A percentile compares a stretch with the other conserved stretches of the same genome.
phyloP scores from a whole-genome alignment of 352 stramenopile species.

The Phytophthora europaea region DNA sequence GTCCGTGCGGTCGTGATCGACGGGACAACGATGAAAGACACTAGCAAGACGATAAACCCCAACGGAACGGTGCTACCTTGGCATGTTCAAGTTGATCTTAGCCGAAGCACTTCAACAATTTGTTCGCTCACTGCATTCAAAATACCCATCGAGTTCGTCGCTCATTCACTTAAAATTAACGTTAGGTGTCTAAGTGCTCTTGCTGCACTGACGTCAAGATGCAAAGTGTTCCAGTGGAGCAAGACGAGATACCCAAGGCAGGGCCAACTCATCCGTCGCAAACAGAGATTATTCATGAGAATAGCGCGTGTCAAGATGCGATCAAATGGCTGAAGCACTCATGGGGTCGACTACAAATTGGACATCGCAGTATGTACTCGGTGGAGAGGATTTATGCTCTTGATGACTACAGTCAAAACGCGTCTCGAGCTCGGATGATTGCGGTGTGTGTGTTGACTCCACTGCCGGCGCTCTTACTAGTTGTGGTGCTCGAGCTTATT shows the following conservation, averaged over 20 bases:
- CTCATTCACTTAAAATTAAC: background rate
- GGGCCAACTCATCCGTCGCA: background rate
- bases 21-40: too few species aligned
- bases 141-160: background rate
- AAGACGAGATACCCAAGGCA: background rate
- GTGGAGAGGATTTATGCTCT: constrained; percentile 8
- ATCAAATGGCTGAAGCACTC: background rate
- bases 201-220: background rate
- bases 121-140: background rate
- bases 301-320: background rate
- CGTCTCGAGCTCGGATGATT: constrained; percentile 9
- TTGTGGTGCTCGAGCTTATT: constrained; percentile 13
- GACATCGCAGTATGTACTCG: constrained; percentile 12
- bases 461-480: background rate
- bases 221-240: background rate
- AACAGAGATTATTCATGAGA: background rate
- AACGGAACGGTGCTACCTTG: too few species aligned
- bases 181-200: background rate
- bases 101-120: too few species aligned
- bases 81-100: too few species aligned
- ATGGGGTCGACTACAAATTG: constrained; percentile 7
- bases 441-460: constrained; percentile 10
- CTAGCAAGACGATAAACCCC: too few species aligned
- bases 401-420: constrained; percentile 3
- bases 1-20: too few species aligned